phyloP scores from a whole-genome alignment of 768 basidiomycete species.

The Lentinula lateritia region DNA sequence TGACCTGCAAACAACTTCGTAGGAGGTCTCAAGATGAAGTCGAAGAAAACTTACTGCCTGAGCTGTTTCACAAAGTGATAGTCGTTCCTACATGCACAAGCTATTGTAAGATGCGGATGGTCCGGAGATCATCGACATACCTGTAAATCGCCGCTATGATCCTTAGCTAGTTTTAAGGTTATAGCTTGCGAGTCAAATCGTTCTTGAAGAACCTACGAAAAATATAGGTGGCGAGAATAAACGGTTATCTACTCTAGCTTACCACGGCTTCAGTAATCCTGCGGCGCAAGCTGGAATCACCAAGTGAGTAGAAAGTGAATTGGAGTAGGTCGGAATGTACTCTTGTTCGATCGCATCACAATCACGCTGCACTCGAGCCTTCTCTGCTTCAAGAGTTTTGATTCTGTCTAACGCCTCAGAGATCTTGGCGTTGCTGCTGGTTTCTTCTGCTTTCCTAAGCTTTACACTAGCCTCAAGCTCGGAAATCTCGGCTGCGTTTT shows the following conservation, averaged over 20 bases:
- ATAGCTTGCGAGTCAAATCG: conserved; percentile 54
- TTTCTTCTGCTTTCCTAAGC: neutral
- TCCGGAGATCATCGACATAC: conserved; percentile 16
- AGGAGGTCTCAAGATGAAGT: neutral
- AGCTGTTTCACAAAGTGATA: conserved; percentile 27
- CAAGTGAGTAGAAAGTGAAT: neutral
- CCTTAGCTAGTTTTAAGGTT: conserved; percentile 48
- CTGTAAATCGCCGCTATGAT: conserved; percentile 47
- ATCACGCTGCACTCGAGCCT: conserved; percentile 13
- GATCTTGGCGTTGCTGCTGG: neutral
- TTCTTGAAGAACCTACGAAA: conserved; percentile 45
- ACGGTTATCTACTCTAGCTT: neutral
- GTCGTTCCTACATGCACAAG: conserved; percentile 26
- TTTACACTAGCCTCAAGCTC: neutral
- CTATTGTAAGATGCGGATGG: neutral
- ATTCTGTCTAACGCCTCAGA: conserved; percentile 1
- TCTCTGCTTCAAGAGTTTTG: conserved; percentile 9
- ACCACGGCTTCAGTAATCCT: neutral
- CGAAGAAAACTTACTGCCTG: conserved; percentile 25
- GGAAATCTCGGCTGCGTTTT: conserved; percentile 1
- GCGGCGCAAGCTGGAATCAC: neutral
- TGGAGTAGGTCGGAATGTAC: conserved; percentile 4
- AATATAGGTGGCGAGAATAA: neutral
- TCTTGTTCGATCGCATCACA: conserved; percentile 20
- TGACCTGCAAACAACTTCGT: neutral